Percentiles rank a stretch among this genome's conserved stretches.
Conservation (phyloP, 805 yeast species). For the Ogataea methylovora region DNA sequence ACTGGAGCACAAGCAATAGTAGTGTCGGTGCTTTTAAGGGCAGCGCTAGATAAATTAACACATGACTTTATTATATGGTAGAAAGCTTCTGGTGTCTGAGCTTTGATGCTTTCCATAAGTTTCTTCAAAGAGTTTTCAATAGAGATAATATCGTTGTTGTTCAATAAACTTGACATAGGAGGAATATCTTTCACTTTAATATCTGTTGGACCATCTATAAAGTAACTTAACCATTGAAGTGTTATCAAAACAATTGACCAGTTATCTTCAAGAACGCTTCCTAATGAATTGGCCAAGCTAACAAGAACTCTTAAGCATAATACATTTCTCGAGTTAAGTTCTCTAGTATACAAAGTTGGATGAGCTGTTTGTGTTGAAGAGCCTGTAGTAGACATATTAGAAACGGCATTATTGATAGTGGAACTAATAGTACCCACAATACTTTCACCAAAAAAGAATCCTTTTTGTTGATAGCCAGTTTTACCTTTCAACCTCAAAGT, state of each 20-base stretch:
- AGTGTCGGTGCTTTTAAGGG: constrained; percentile 4
- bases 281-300: constrained; percentile 75
- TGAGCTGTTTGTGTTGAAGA: constrained; percentile 1
- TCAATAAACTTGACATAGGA: constrained; percentile 33
- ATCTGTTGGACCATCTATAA: constrained; percentile 52
- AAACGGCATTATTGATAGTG: constrained; percentile 29
- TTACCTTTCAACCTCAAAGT: constrained; percentile 33
- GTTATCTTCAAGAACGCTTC: constrained; percentile 55
- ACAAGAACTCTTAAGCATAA: constrained; percentile 72
- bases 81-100: constrained; percentile 47
- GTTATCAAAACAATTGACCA: constrained; percentile 63
- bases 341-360: constrained; percentile 28
- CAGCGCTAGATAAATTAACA: constrained; percentile 31
- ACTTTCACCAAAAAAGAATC: constrained; percentile 40
- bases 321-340: constrained; percentile 59
- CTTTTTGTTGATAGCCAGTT: constrained; percentile 23
- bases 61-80: constrained; percentile 39
- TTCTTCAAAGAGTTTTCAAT: constrained; percentile 53
- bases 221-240: constrained; percentile 74
- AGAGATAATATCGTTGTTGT: constrained; percentile 37
- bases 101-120: constrained; percentile 53
- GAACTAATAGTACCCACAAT: constrained; percentile 45
- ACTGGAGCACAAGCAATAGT: not conserved
- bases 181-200: constrained; percentile 32
- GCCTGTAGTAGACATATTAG: constrained; percentile 19